Evolutionary conservation across 176 grass and related monocot genomes (phyloP).

Genomic region (Oryza coarctata): DNA sequence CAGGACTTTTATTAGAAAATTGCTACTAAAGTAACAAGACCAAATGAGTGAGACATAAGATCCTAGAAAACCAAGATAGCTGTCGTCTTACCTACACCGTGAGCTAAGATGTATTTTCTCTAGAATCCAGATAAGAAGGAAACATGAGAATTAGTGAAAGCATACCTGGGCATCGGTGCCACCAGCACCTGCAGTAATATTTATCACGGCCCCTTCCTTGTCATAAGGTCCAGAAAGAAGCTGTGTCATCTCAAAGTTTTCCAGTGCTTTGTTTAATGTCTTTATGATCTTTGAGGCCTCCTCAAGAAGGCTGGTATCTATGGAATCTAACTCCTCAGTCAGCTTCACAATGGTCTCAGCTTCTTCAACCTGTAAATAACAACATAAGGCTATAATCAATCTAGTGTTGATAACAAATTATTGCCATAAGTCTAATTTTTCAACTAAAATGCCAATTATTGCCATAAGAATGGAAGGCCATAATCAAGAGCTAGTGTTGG

Average conservation of each 20-base stretch:
- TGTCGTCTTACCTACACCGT: neutral
- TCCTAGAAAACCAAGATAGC: neutral
- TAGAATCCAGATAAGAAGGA: neutral
- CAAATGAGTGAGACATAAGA: slow-evolving; percentile 4
- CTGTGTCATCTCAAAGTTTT: slow-evolving; percentile 80
- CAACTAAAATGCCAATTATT: neutral
- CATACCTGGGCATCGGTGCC: slow-evolving; percentile 94
- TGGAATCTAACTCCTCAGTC: slow-evolving; percentile 83
- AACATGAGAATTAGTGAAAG: neutral
- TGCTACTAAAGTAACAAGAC: neutral
- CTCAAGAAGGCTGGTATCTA: slow-evolving; percentile 77
- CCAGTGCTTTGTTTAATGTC: slow-evolving; percentile 72
- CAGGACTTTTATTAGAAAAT: neutral
- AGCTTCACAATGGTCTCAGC: slow-evolving; percentile 84
- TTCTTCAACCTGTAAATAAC: slow-evolving; percentile 75
- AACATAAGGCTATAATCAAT: neutral
- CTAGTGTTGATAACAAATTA: slow-evolving; percentile 13
- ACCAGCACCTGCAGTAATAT: slow-evolving; percentile 90
- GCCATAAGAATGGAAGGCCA: too few species aligned
- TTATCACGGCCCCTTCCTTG: slow-evolving; percentile 92
- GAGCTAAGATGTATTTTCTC: neutral
- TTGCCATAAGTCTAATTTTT: too few species aligned
- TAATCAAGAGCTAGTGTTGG: too few species aligned
- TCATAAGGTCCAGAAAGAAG: slow-evolving; percentile 99
- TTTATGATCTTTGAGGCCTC: slow-evolving; percentile 86